Percentiles rank a stretch among this genome's conserved stretches.
phyloP scores from a whole-genome alignment of 495 filamentous ascomycete species.

The Penicillium bialowiezense region DNA sequence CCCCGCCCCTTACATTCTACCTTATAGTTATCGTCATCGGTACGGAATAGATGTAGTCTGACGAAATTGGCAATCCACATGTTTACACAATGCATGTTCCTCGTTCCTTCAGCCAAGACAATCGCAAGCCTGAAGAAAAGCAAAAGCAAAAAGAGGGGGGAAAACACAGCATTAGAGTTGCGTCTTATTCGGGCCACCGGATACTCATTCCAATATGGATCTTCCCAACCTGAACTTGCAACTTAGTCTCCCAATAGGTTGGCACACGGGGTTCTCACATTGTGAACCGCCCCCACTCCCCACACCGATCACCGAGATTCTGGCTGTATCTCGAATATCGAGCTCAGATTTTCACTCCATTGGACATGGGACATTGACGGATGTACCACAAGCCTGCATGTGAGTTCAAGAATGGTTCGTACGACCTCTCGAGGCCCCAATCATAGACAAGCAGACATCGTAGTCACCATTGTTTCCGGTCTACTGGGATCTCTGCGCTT shows the following conservation, averaged over 20 bases:
- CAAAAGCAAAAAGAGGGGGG: no score
- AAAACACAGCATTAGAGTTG: no score
- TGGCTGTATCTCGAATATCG: background rate
- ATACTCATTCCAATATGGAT: background rate
- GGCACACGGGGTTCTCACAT: background rate
- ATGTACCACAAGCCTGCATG: background rate
- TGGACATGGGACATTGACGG: background rate
- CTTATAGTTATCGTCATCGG: no score
- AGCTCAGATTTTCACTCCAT: background rate
- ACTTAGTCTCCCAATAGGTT: background rate
- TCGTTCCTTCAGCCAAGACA: no score
- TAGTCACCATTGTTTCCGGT: background rate
- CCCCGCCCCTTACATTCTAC: no score
- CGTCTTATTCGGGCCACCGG: background rate
- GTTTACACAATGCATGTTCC: no score
- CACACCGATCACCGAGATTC: background rate
- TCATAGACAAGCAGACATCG: background rate
- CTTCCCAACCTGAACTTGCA: background rate
- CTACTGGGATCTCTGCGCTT: background rate
- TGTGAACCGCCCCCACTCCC: background rate
- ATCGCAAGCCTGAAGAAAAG: no score
- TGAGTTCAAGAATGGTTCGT: constrained; percentile 1
- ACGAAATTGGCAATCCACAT: no score
- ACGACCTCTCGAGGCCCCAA: background rate
- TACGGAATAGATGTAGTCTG: no score